Conservation (phyloP, 2,329 filamentous ascomycete genomes). For the Fusarium hainanense region DNA sequence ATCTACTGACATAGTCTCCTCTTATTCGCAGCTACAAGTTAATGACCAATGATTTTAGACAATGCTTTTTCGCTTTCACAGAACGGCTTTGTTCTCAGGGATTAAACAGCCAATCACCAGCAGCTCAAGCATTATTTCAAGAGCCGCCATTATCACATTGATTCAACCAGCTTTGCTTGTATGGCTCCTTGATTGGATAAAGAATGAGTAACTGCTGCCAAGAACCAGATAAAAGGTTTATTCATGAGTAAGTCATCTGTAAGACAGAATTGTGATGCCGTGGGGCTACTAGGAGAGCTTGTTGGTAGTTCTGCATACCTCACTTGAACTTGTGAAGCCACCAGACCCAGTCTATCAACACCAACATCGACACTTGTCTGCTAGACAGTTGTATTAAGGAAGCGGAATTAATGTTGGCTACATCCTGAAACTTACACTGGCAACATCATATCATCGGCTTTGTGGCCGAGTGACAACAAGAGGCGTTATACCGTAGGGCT, state of each 20-base stretch:
- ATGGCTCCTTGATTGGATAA: background rate
- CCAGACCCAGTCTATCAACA: background rate
- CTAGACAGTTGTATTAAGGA: background rate
- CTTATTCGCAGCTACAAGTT: background rate
- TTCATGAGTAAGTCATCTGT: background rate
- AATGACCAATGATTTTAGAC: background rate
- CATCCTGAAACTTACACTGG: background rate
- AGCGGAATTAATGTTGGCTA: background rate
- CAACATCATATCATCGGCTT: background rate
- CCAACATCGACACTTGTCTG: background rate
- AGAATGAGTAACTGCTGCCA: background rate
- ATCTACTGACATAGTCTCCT: background rate
- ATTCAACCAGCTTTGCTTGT: background rate
- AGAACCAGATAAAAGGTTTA: background rate
- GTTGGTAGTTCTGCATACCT: background rate
- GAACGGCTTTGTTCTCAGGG: background rate
- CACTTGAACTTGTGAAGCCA: background rate
- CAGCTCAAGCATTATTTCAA: background rate
- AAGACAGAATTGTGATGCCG: background rate
- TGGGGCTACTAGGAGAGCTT: background rate
- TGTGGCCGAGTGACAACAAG: background rate
- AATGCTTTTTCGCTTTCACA: background rate
- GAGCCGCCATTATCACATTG: background rate
- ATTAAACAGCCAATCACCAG: too few relatives aligned
- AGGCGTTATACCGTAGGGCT: background rate